Percentiles rank a stretch among this genome's conserved stretches.
Evolutionary conservation across 345 rosid genomes (phyloP).

Genomic region (Euphorbia pulcherrima): DNA sequence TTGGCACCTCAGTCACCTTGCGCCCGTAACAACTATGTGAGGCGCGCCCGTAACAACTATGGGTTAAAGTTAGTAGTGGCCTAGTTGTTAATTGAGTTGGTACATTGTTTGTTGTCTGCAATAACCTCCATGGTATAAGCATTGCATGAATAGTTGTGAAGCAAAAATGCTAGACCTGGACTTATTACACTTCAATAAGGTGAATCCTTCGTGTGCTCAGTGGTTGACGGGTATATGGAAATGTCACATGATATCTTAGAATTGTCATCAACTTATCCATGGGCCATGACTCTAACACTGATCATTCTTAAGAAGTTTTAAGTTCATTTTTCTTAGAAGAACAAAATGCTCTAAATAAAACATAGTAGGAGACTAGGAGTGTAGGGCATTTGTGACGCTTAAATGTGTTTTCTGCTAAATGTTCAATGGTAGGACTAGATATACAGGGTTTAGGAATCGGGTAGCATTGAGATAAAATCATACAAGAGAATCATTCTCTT

Average conservation of each 20-base stretch:
- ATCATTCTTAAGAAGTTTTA: neutral
- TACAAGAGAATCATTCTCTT: neutral
- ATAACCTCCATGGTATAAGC: neutral
- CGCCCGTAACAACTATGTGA: no score
- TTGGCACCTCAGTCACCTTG: no score
- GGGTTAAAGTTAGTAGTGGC: neutral
- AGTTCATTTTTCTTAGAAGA: neutral
- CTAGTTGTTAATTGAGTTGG: neutral
- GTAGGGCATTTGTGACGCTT: neutral
- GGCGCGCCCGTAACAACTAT: no score
- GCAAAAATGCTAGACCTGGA: neutral
- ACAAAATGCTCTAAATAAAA: neutral
- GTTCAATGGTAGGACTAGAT: neutral
- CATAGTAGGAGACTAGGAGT: neutral
- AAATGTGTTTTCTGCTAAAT: neutral
- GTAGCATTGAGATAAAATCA: neutral
- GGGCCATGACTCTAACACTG: neutral
- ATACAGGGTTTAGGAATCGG: neutral
- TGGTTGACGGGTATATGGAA: neutral
- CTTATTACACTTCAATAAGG: neutral
- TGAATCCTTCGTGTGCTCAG: neutral
- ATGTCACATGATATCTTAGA: neutral
- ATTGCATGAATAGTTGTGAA: neutral
- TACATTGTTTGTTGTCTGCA: neutral
- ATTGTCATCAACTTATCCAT: neutral